Base-by-base conservation (phyloP, 768 basidiomycete species). In the Agaricus blazei region DNA sequence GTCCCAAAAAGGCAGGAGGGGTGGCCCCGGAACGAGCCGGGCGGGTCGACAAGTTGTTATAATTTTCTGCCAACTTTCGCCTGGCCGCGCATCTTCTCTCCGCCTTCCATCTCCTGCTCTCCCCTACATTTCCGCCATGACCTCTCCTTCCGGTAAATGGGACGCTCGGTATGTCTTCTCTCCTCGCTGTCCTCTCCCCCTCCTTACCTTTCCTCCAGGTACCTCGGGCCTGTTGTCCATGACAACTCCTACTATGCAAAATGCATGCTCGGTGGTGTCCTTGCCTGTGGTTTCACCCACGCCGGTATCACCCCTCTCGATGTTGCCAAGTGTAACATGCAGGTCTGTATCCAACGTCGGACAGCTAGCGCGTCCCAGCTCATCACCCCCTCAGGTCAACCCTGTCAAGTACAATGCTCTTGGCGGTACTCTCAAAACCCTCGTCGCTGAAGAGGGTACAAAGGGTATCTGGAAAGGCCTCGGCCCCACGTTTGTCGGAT, bases 401-500 rank as follows among this genome's bases (percentile, higher is more conserved):
- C 85, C 90, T 15, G 61, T 62, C 54, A 91, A 92, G 69, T 92
- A 85, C 77, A 81, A 75, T 63, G 85, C 89, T 56, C 82, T 87
- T 60, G 63, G 75, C 46, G 73, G 80, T 50, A 75, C 80, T 61
- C 73, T 93, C 59, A 76, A 78, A 56, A 77, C 79, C 38, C 83
- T 94, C 66, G 52, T 88, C 53, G 82, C 81, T 41, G 90, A 92
- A 69, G 90, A 95, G 72, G 90, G 94, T 64, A 72, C 84, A 58
- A 83, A 71, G 38, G 95, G 92, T 71, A 83, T 97, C 72, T 89
- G 93, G 85, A 98, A 96, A 73, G 95, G 95, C 65, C 77, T 97
- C 68, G 90, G 90, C 37, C 95, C 95, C 52, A 98, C 95, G 57
- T 77, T 93, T 59, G 78, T 96, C 72, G 93, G 95, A 60, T 95